Percentiles rank a stretch among this genome's conserved stretches.
Evolutionary conservation across 2,329 filamentous ascomycete species (phyloP).

Genomic region (Paraphoma chrysanthemicola): DNA sequence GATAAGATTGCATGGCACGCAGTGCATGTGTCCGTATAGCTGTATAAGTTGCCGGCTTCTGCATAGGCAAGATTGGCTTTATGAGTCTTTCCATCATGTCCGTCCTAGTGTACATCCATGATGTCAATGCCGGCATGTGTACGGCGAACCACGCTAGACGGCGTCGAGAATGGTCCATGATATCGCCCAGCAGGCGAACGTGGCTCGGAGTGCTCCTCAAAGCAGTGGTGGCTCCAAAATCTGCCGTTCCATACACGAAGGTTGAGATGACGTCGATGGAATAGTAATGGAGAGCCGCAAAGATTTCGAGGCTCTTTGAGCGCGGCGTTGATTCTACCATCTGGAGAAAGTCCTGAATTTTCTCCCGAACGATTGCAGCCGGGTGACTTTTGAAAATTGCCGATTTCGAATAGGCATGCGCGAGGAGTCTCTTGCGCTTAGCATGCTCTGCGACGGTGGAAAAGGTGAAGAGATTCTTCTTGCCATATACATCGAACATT

Average conservation of each 20-base stretch:
- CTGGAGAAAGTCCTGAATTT: conserved; percentile 45
- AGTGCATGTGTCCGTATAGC: conserved; percentile 57
- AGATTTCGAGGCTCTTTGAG: conserved; percentile 52
- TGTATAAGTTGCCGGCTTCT: conserved; percentile 59
- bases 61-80: conserved; percentile 56
- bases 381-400: conserved; percentile 51
- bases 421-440: conserved; percentile 60
- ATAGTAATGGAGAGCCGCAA: conserved; percentile 60
- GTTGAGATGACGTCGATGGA: conserved; percentile 61
- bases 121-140: conserved; percentile 54
- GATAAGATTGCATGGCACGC: conserved; percentile 36
- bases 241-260: conserved; percentile 57
- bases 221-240: conserved; percentile 52
- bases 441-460: conserved; percentile 52
- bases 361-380: conserved; percentile 4
- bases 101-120: conserved; percentile 57
- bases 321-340: conserved; percentile 47
- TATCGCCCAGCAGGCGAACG: conserved; percentile 55
- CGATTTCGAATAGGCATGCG: conserved; percentile 61
- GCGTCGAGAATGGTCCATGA: conserved; percentile 56
- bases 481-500: conserved; percentile 63
- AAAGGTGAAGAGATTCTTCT: conserved; percentile 62
- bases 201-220: conserved; percentile 49
- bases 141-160: conserved; percentile 59
- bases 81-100: conserved; percentile 48